Percentiles rank a stretch among this genome's conserved stretches.
phyloP scores from a whole-genome alignment of 495 filamentous ascomycete species.

The Xylaria sp. region DNA sequence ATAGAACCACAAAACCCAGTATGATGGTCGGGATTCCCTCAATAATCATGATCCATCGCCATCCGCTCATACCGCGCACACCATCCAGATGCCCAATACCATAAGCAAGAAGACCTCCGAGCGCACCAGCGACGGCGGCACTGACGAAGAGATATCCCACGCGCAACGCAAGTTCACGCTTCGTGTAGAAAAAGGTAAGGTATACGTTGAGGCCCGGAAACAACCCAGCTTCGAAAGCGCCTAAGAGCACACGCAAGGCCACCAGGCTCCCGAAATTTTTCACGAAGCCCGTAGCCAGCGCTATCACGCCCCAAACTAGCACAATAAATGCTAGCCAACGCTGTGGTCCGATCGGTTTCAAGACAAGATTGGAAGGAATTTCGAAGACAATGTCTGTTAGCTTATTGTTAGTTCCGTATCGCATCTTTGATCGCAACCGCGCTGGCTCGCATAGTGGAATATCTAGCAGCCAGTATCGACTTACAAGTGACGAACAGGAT shows the following conservation, averaged over 20 bases:
- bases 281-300: constrained; percentile 70
- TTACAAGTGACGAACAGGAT: constrained; percentile 76
- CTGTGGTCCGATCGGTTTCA: constrained; percentile 69
- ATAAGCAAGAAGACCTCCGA: constrained; percentile 77
- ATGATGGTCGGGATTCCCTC: constrained; percentile 75
- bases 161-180: constrained; percentile 74
- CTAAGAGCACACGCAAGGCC: constrained; percentile 67
- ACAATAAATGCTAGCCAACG: constrained; percentile 72
- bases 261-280: constrained; percentile 59
- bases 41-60: constrained; percentile 74
- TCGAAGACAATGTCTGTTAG: constrained; percentile 59
- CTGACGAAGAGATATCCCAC: constrained; percentile 80
- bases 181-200: constrained; percentile 77
- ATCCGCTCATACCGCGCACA: constrained; percentile 63
- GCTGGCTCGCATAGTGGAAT: not conserved
- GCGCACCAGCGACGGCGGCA: constrained; percentile 76
- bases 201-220: constrained; percentile 76
- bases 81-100: constrained; percentile 77
- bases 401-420: not conserved
- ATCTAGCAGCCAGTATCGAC: constrained; percentile 29
- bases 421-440: not conserved
- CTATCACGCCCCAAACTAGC: constrained; percentile 73
- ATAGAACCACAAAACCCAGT: constrained; percentile 66
- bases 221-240: constrained; percentile 69
- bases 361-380: constrained; percentile 67